Base-by-base conservation (phyloP, 768 basidiomycete genomes). In the Omphalotus guepiniiformis region DNA sequence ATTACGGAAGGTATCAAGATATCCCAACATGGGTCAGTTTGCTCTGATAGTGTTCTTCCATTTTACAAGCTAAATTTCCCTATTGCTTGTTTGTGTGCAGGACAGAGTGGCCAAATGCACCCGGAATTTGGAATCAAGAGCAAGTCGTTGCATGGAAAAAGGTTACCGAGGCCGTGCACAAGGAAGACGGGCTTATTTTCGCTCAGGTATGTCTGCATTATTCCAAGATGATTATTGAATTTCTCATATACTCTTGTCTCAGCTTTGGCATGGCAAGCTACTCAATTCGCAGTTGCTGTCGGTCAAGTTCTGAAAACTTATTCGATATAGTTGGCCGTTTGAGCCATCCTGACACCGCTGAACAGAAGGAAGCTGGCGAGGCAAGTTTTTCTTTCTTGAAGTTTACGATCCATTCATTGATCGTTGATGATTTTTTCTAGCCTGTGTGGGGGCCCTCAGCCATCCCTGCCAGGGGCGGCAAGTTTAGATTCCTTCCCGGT, bases 81-180 rank as follows among this genome's bases (percentile, higher is more conserved):
- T 4, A 19, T 13, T 22, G 2, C 23, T 21, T 16, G 1, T 39
- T 6, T 1, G 26, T 16, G 8, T 18, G 16, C 22, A 74, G 74
- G 8, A 66, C 72, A 9, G 70, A 73, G 53, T 75, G 70, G 69
- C 65, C 63, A 6, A 56, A 67, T 52, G 69, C 69, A 1, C 74
- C 74, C 13, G 76, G 76, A 3, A 69, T 76, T 21, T 77, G 74
- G 73, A 70, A 58, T 49, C 51, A 63, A 8, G 68, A 71, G 26
- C 74, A 77, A 49, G 61, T 72, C 8, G 52, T 53, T 15, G 74
- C 58, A 3, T 78, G 76, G 75, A 74, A 68, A 50, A 68, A 64
- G 39, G 61, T 80, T 40, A 70, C 65, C 1, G 72, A 74, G 39
- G 67, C 65, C 1, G 73, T 81, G 6, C 77, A 80, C 52, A 55